These are phyloP conservation scores for Ammopiptanthus mongolicus DNA, from an alignment of 306 rosid species.

Conservation along the genomic window DNA sequence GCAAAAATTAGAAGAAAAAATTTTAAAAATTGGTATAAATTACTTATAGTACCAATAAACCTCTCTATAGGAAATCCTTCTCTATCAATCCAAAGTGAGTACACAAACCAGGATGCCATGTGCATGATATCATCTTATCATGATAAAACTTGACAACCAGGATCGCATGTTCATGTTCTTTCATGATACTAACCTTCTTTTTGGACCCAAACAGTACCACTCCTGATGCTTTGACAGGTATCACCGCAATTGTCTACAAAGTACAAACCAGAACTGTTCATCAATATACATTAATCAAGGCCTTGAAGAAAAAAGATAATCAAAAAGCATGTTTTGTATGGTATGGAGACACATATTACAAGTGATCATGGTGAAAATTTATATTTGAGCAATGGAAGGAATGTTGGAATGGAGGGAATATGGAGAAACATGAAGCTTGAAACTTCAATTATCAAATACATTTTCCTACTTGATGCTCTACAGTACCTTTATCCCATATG, in stretches of 20 bases:
- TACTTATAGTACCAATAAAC: neutral
- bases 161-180: neutral
- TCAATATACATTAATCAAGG: conserved; percentile 20
- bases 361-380: neutral
- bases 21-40: neutral
- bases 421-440: neutral
- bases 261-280: conserved; percentile 37
- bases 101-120: neutral
- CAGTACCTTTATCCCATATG: conserved; percentile 75
- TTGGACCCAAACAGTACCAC: conserved; percentile 76
- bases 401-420: neutral
- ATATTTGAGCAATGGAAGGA: neutral
- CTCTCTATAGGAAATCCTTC: neutral
- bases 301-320: conserved; percentile 7
- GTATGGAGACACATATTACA: neutral
- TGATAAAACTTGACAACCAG: neutral
- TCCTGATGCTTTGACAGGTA: conserved; percentile 58
- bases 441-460: neutral
- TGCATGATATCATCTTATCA: neutral
- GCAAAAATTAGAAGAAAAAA: neutral
- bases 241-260: conserved; percentile 65
- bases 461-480: neutral
- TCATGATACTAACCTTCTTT: conserved; percentile 46
- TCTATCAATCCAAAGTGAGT: neutral
- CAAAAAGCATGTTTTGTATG: neutral